These are phyloP conservation scores for Monosporozyma yasuniensis DNA, from an alignment of 805 yeast species.

Conservation along the genomic window DNA sequence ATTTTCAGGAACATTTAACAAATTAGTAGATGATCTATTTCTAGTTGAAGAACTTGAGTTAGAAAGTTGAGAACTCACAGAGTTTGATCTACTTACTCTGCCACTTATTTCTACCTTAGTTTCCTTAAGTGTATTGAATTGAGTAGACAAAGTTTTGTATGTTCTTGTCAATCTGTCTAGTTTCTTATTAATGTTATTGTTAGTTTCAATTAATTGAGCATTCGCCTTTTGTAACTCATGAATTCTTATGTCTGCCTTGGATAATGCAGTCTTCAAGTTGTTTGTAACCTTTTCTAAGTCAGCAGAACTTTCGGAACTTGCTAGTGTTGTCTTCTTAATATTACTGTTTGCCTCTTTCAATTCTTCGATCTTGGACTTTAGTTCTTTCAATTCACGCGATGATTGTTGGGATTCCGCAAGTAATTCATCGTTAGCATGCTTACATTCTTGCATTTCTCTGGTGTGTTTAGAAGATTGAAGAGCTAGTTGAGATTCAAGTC, in stretches of 20 bases:
- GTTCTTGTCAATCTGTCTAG: slow-evolving; percentile 61
- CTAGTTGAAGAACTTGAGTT: not conserved
- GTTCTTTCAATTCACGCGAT: slow-evolving; percentile 31
- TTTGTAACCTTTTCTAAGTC: slow-evolving; percentile 25
- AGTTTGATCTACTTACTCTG: slow-evolving; percentile 32
- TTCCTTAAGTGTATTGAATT: slow-evolving; percentile 41
- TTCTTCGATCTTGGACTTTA: slow-evolving; percentile 26
- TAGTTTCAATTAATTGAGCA: slow-evolving; percentile 45
- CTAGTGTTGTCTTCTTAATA: slow-evolving; percentile 22
- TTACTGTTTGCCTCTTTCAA: slow-evolving; percentile 24
- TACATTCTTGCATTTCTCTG: slow-evolving; percentile 58
- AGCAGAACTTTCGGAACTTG: slow-evolving; percentile 23
- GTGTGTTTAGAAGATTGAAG: slow-evolving; percentile 44
- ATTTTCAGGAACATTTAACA: slow-evolving; percentile 4
- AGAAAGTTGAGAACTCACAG: slow-evolving; percentile 24
- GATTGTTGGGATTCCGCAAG: slow-evolving; percentile 31
- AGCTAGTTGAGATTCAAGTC: slow-evolving; percentile 46
- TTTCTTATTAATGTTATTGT: slow-evolving; percentile 61
- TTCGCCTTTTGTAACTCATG: slow-evolving; percentile 50
- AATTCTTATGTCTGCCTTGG: slow-evolving; percentile 40
- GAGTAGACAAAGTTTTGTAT: slow-evolving; percentile 55
- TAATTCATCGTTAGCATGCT: slow-evolving; percentile 35
- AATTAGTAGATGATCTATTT: slow-evolving; percentile 6
- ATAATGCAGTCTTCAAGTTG: slow-evolving; percentile 47
- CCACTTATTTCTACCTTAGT: slow-evolving; percentile 17